Conservation (phyloP, 345 rosid genomes). For the Fremontodendron californicum region DNA sequence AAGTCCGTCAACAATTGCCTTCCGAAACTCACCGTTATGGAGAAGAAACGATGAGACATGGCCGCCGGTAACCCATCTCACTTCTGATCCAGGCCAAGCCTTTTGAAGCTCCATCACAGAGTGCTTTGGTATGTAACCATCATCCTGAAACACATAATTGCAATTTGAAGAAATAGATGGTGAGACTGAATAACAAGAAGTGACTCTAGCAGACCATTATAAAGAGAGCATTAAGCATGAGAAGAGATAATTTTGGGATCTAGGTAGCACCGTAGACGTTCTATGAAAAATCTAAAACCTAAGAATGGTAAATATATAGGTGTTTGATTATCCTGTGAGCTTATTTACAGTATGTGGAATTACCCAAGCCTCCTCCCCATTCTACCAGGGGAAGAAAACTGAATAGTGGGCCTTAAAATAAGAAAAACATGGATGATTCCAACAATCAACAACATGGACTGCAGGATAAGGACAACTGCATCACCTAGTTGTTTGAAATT, state of each 20-base stretch:
- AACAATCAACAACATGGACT: background rate
- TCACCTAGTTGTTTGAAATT: background rate
- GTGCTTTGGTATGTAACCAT: slow-evolving; percentile 93
- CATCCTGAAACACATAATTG: slow-evolving; percentile 55
- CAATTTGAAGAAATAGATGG: background rate
- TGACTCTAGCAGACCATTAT: background rate
- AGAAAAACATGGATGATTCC: background rate
- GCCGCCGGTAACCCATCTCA: slow-evolving; percentile 98
- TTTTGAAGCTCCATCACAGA: slow-evolving; percentile 93
- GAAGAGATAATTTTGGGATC: background rate
- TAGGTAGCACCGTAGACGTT: background rate
- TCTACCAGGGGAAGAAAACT: background rate
- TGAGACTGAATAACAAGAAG: background rate
- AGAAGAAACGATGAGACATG: slow-evolving; percentile 90
- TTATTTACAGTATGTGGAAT: background rate
- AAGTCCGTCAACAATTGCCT: slow-evolving; percentile 79
- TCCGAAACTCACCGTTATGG: slow-evolving; percentile 74
- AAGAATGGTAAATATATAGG: background rate
- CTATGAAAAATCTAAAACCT: background rate
- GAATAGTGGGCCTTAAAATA: background rate
- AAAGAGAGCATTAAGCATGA: background rate
- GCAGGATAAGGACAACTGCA: background rate
- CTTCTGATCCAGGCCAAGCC: slow-evolving; percentile 99
- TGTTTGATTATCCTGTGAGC: background rate
- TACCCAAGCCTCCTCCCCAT: background rate